Evolutionary conservation across 495 filamentous ascomycete species (phyloP).

Genomic region (Podospora sp.): DNA sequence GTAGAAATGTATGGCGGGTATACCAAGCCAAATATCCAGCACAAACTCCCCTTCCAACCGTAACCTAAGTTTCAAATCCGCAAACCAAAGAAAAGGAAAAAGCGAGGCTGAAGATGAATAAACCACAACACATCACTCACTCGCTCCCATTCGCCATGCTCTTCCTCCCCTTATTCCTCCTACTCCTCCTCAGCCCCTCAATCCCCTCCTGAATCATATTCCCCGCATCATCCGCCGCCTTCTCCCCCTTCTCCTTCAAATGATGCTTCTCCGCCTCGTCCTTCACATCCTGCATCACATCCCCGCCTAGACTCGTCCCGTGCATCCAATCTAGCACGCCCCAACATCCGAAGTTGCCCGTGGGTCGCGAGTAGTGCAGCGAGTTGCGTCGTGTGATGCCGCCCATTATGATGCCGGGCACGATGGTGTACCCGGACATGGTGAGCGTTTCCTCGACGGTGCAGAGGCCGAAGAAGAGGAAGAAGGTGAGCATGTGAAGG

Average conservation of each 20-base stretch:
- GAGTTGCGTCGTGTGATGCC: conserved; percentile 74
- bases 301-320: conserved; percentile 66
- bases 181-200: conserved; percentile 38
- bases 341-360: conserved; percentile 76
- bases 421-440: conserved; percentile 73
- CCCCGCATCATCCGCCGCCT: conserved; percentile 39
- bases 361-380: conserved; percentile 60
- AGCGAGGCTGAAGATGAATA: background rate
- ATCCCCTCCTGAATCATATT: conserved; percentile 41
- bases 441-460: conserved; percentile 77
- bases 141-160: conserved; percentile 9
- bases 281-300: conserved; percentile 56
- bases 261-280: conserved; percentile 63
- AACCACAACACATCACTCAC: conserved; percentile 5
- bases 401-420: conserved; percentile 74
- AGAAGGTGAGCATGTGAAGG: conserved; percentile 80
- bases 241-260: conserved; percentile 52
- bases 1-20: too few relatives aligned
- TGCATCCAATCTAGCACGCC: conserved; percentile 76
- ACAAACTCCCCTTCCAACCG: too few relatives aligned
- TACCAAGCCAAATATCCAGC: too few relatives aligned
- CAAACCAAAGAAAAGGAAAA: background rate
- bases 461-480: conserved; percentile 65
- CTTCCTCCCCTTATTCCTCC: conserved; percentile 33
- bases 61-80: too few relatives aligned